Percentiles rank a stretch among this genome's conserved stretches.
phyloP scores from a whole-genome alignment of 768 basidiomycete genomes.

The Lentinus tigrinus region DNA sequence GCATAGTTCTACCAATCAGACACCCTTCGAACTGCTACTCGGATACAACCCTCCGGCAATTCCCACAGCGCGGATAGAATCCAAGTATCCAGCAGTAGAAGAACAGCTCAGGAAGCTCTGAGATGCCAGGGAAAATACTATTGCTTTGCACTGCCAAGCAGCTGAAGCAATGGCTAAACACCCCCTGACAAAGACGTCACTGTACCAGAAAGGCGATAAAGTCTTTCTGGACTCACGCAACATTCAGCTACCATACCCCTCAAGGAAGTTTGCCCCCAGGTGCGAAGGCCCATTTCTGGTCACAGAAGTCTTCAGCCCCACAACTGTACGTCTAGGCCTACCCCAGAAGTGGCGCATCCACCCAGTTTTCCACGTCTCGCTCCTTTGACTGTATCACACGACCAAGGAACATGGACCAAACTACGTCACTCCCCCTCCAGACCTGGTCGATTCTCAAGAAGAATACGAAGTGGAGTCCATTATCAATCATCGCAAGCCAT shows the following conservation, averaged over 20 bases:
- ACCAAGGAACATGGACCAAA: background rate
- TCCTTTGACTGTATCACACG: conserved; percentile 8
- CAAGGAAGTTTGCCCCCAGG: conserved; percentile 23
- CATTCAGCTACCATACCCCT: conserved; percentile 2
- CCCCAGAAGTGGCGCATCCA: conserved; percentile 26
- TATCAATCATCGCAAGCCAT: background rate
- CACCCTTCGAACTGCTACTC: conserved; percentile 31
- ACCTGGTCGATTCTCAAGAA: background rate
- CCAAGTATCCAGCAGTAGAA: conserved; percentile 1
- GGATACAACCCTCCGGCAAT: conserved; percentile 17
- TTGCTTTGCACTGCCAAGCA: background rate
- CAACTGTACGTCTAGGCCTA: conserved; percentile 22
- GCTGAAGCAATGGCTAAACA: background rate
- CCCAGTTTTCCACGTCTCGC: conserved; percentile 21
- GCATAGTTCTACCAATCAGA: conserved; percentile 24
- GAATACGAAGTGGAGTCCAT: background rate
- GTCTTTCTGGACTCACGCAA: background rate
- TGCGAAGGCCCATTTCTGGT: conserved; percentile 26
- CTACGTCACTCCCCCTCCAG: background rate
- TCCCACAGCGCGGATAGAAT: background rate
- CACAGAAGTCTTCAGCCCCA: conserved; percentile 18
- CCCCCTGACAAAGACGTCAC: too few species aligned
- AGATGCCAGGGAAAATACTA: background rate
- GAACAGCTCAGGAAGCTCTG: background rate
- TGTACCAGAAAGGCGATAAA: background rate